Base-by-base conservation (phyloP, 2,329 filamentous ascomycete species). In the Sclerotinia minor region DNA sequence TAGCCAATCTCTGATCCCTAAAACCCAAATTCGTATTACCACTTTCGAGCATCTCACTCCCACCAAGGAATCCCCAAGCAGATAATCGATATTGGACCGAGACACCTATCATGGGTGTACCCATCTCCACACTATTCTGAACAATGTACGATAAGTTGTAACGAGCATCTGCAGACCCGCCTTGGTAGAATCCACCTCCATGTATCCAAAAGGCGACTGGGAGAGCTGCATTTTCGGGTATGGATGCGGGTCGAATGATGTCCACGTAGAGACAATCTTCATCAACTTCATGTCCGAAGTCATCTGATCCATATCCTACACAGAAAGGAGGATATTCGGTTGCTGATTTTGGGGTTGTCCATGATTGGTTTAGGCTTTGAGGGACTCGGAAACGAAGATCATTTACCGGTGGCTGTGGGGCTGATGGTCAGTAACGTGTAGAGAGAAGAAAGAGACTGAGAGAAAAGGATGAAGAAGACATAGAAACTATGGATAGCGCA, bases 201-300 rank as follows among this genome's bases (percentile, higher is more conserved):
- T 86, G 82, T 57, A 87, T 86, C 84, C 84, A 87, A 0, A 86
- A 80, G 13, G 79, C 80, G 4, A 87, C 81, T 81, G 85, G n/a
- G 84, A 78, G 47, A 5, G 21, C 24, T 15, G 32, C 35, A 13
- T 52, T 64, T 8, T 11, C 44, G 5, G 19, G 59, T 24, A 21
- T 57, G 44, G 5, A 54, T 35, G 79, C 74, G 0, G 83, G 83
- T 19, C 84, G 80, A 29, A 87, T 78, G 7, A 87, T 79, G 69
- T 85, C 86, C 68, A 87, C 76, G 59, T 83, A 84, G 13, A 87
- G 78, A 70, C 85, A 87, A 69, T 85, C 81, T 73, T 87, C 84
- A 11, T 72, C 71, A 8, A 69, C 17, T 1, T 29, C 45, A 29
- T 72, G 65, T 17, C 68, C 70, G 11, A 32, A 63, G 45, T 72